These are phyloP conservation scores for Canavalia gladiata DNA, from an alignment of 306 rosid genomes.

Conservation along the genomic window DNA sequence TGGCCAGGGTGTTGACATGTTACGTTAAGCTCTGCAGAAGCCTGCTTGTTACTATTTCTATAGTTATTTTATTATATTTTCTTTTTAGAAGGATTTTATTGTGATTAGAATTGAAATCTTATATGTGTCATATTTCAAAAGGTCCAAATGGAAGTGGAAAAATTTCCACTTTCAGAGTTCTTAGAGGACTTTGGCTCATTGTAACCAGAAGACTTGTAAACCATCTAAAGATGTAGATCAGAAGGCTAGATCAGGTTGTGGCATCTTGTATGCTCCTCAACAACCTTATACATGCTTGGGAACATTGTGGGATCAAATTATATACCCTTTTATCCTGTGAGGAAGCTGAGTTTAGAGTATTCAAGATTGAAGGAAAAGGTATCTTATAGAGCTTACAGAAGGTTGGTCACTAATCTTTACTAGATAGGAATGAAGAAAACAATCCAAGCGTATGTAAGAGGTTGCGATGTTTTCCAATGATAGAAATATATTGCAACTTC, in stretches of 20 bases:
- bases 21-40: slow-evolving; percentile 76
- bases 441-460: no score
- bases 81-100: slow-evolving; percentile 22
- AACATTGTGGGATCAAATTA: slow-evolving; percentile 95
- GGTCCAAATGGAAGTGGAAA: slow-evolving; percentile 99
- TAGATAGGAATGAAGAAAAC: no score
- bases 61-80: slow-evolving; percentile 28
- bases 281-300: slow-evolving; percentile 97
- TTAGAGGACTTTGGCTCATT: slow-evolving; percentile 94
- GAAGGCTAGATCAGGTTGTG: slow-evolving; percentile 69
- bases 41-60: slow-evolving; percentile 91
- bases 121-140: slow-evolving; percentile 48
- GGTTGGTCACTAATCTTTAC: no score
- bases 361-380: slow-evolving; percentile 77
- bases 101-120: slow-evolving; percentile 37
- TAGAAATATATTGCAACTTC: no score
- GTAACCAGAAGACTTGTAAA: slow-evolving; percentile 75
- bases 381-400: not conserved
- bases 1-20: slow-evolving; percentile 90
- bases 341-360: slow-evolving; percentile 78
- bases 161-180: slow-evolving; percentile 96
- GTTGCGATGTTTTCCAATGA: no score
- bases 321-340: slow-evolving; percentile 86
- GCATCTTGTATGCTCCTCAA: slow-evolving; percentile 95
- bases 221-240: slow-evolving; percentile 67